Evolutionary conservation across 2,329 filamentous ascomycete genomes (phyloP), one percentile per base, ranked within the genome.

Genomic region (Clonostachys sp.): DNA sequence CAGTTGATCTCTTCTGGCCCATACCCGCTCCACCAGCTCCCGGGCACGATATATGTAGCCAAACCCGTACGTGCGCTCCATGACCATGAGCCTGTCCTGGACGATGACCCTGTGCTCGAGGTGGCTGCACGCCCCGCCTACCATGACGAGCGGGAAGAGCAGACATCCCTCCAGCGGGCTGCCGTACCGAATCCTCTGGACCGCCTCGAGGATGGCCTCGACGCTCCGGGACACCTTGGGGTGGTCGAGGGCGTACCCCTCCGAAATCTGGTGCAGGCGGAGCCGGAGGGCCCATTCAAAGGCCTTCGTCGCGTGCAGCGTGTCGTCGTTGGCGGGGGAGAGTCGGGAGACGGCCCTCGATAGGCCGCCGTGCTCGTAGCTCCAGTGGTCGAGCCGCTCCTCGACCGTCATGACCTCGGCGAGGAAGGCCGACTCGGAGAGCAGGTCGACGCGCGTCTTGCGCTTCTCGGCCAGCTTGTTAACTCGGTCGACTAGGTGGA

Each of bases 1-100:
- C 6, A 54, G 49, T 30, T 59, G 48, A 36, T 65, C 62, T 35
- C 62, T 48, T 48, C 56, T 55, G 12, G 50, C 53, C 70, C 70
- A 73, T 0, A 72, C 68, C 5, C 60, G 59, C 47, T 71, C 66
- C 3, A 72, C 58, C 12, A 73, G 51, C 38, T 66, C 62, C 38
- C 68, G 53, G 1, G 66, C 64, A 34, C 68, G 64, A 35, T 68
- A 63, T 4, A 73, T 65, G 55, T 73, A 70, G 5, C 64, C 64
- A 47, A 72, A 72, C 0, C 69, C 68, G 30, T 67, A 61, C 0
- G 68, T 72, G 34, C 67, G 59, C 53, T 73, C 69, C 66, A 73
- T 72, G 13, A 72, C 63, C 55, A 71, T 59, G 44, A 71, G 56
- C 5, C 67, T 56, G 50, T 71, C 66, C 39, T 65, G 66, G 12